Percentiles rank a stretch among this genome's conserved stretches.
phyloP scores from a whole-genome alignment of 495 filamentous ascomycete genomes.

The Penicillium psychrofluorescens region DNA sequence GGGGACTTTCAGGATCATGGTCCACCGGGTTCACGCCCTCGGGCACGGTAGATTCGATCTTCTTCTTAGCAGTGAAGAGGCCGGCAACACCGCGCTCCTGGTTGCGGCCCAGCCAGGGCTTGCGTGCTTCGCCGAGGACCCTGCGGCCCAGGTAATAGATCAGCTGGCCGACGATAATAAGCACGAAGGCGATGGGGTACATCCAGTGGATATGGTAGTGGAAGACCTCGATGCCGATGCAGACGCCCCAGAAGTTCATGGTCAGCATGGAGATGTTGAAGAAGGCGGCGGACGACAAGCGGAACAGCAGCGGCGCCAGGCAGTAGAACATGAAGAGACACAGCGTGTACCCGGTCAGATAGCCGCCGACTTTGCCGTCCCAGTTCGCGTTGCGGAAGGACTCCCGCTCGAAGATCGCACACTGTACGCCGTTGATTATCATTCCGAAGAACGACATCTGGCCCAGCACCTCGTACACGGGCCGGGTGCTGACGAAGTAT shows the following conservation, averaged over 20 bases:
- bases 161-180: conserved; percentile 76
- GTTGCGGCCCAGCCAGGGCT: conserved; percentile 86
- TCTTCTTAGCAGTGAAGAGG: conserved; percentile 79
- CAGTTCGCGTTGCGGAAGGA: conserved; percentile 61
- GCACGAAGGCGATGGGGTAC: conserved; percentile 92
- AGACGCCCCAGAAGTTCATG: conserved; percentile 93
- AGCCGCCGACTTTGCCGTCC: conserved; percentile 64
- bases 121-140: conserved; percentile 75
- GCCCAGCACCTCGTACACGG: conserved; percentile 88
- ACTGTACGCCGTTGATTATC: conserved; percentile 85
- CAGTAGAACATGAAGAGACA: conserved; percentile 80
- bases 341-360: conserved; percentile 81
- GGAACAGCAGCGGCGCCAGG: conserved; percentile 76
- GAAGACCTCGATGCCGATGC: conserved; percentile 84
- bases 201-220: conserved; percentile 73
- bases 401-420: conserved; percentile 78
- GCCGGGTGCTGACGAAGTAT: conserved; percentile 79
- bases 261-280: conserved; percentile 95
- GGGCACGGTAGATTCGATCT: conserved; percentile 42
- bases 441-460: conserved; percentile 86
- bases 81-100: conserved; percentile 79
- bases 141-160: conserved; percentile 76
- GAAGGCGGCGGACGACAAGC: conserved; percentile 84
- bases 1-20: conserved; percentile 1
- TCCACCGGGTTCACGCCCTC: conserved; percentile 3